Evolutionary conservation across 192 early-diverging fungal species (phyloP).

Genomic region (Podila horticola): DNA sequence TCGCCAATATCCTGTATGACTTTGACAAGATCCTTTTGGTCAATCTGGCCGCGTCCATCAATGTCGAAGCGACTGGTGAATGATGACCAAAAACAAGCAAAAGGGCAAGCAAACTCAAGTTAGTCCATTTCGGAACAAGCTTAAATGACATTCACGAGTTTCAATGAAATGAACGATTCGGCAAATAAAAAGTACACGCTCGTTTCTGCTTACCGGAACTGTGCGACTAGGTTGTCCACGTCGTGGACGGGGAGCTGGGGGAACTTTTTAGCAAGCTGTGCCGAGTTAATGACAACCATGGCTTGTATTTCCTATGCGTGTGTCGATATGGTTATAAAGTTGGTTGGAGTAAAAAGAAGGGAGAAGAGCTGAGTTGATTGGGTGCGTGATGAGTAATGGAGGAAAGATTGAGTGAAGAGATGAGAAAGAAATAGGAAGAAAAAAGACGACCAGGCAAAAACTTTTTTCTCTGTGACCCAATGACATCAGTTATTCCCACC

Average conservation of each 20-base stretch:
- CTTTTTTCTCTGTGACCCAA: background rate
- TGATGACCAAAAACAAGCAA: background rate
- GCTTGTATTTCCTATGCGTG: background rate
- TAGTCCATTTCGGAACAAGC: background rate
- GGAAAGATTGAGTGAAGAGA: background rate
- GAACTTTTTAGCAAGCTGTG: constrained; percentile 61
- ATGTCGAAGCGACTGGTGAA: constrained; percentile 57
- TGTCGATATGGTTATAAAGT: background rate
- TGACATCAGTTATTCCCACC: background rate
- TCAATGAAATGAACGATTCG: too few species aligned
- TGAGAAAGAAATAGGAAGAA: background rate
- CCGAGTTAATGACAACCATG: constrained; percentile 64
- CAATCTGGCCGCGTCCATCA: constrained; percentile 74
- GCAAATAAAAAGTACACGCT: background rate
- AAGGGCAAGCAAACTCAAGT: background rate
- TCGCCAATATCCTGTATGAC: constrained; percentile 72
- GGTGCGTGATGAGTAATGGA: background rate
- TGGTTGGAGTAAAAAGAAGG: background rate
- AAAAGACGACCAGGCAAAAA: background rate
- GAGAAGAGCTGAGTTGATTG: background rate
- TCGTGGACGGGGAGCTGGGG: constrained; percentile 60
- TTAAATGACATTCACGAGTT: background rate
- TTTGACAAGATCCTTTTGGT: constrained; percentile 72
- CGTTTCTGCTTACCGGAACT: constrained; percentile 56
- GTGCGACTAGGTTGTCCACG: constrained; percentile 60